These are phyloP conservation scores for Roridomyces roridus DNA, from an alignment of 768 basidiomycete species.

Conservation along the genomic window DNA sequence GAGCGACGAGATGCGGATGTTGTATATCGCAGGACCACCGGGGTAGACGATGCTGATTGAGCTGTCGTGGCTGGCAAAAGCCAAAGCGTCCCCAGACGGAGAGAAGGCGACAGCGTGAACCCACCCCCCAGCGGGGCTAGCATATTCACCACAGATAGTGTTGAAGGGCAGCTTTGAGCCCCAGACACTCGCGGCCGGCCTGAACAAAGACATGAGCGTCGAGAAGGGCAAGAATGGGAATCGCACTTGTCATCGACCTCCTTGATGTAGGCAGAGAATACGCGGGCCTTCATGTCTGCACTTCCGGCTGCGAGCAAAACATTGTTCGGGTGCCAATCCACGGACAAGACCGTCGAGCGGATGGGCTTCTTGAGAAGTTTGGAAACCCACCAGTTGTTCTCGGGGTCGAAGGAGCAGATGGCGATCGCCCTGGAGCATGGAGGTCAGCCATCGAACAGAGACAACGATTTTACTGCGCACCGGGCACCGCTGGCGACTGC, in stretches of 20 bases:
- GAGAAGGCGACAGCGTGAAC: constrained; percentile 96
- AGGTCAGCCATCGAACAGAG: neutral
- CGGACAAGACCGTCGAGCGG: constrained; percentile 87
- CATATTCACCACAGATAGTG: constrained; percentile 94
- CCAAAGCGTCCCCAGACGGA: constrained; percentile 92
- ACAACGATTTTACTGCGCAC: constrained; percentile 44
- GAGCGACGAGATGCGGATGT: constrained; percentile 76
- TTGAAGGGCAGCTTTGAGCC: constrained; percentile 99
- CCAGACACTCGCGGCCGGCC: constrained; percentile 91
- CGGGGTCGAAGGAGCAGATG: constrained; percentile 95
- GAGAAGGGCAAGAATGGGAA: neutral
- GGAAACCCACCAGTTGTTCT: constrained; percentile 99
- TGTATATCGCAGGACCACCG: constrained; percentile 71
- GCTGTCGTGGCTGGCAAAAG: constrained; percentile 96
- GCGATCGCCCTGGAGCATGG: constrained; percentile 75
- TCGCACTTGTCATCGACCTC: constrained; percentile 90
- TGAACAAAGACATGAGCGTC: constrained; percentile 13
- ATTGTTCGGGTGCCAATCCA: constrained; percentile 99
- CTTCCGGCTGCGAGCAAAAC: constrained; percentile 96
- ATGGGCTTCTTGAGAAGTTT: constrained; percentile 98
- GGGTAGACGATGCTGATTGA: constrained; percentile 94
- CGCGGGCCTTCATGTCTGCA: constrained; percentile 96
- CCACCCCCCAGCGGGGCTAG: constrained; percentile 93
- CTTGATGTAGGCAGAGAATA: constrained; percentile 98
- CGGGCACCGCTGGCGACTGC: constrained; percentile 97